Evolutionary conservation across 208 protist genomes (phyloP).

Genomic region (Crithidia brevicula): DNA sequence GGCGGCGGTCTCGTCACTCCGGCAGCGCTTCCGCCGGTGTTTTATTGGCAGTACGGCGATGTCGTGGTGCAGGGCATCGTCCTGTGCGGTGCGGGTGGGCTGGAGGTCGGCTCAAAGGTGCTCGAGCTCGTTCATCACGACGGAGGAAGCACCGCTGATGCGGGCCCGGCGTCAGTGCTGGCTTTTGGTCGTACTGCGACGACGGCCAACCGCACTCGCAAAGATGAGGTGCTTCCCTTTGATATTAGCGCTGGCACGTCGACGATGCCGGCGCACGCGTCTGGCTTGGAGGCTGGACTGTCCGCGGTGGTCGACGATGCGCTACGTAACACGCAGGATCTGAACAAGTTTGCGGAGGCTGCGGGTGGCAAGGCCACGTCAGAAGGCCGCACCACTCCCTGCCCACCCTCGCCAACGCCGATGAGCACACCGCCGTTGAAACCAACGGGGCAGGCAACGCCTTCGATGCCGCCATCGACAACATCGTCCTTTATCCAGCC

Average conservation of each 20-base stretch:
- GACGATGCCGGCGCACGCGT: not conserved
- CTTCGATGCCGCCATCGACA: not conserved
- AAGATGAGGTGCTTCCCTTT: not conserved
- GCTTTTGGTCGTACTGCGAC: no score
- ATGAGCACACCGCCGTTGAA: no score
- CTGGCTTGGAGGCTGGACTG: conserved; percentile 11
- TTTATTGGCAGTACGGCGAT: conserved; percentile 55
- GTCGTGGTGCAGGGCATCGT: conserved; percentile 52
- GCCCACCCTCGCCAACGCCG: no score
- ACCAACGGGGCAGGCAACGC: no score
- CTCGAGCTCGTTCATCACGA: conserved; percentile 8
- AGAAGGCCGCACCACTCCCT: no score
- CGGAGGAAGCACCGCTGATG: not conserved
- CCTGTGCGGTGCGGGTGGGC: conserved; percentile 20
- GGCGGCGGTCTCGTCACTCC: conserved; percentile 1
- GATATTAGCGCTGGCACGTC: no score
- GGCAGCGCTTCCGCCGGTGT: conserved; percentile 33
- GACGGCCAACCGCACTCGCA: no score
- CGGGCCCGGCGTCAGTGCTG: not conserved
- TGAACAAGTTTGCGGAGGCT: no score
- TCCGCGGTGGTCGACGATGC: conserved; percentile 4
- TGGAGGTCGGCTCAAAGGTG: conserved; percentile 27
- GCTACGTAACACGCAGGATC: conserved; percentile 4
- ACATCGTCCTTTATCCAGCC: conserved; percentile 2
- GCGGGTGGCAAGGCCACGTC: no score